Evolutionary conservation across 345 rosid genomes (phyloP).

Genomic region (Euphorbia lathyris): DNA sequence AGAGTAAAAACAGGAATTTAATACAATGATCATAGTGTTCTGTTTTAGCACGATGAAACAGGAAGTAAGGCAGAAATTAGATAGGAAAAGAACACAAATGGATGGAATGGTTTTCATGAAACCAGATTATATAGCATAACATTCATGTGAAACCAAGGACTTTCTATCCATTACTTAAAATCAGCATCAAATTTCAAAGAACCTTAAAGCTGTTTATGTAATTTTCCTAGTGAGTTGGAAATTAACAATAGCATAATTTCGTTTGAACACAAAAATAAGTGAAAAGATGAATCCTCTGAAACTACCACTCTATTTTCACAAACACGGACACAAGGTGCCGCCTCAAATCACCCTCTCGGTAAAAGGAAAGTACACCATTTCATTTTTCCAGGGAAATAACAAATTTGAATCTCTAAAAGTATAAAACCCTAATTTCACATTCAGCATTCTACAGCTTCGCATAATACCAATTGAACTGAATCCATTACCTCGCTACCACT

Average conservation of each 20-base stretch:
- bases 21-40: background rate
- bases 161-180: slow-evolving; percentile 7
- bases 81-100: background rate
- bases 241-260: background rate
- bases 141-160: background rate
- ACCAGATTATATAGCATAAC: background rate
- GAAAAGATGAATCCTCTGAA: background rate
- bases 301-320: background rate
- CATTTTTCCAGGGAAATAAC: background rate
- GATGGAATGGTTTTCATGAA: background rate
- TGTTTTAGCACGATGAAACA: background rate
- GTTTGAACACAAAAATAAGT: background rate
- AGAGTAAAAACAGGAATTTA: background rate
- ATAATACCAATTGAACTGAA: background rate
- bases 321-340: background rate
- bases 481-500: background rate
- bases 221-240: background rate
- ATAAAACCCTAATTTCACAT: slow-evolving; percentile 15
- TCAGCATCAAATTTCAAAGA: background rate
- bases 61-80: background rate
- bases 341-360: background rate
- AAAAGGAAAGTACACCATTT: background rate
- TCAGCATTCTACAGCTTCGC: background rate
- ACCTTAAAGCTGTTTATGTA: background rate
- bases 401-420: background rate